phyloP scores from a whole-genome alignment of 2,329 filamentous ascomycete genomes.

The Lasiodiplodia citricola region DNA sequence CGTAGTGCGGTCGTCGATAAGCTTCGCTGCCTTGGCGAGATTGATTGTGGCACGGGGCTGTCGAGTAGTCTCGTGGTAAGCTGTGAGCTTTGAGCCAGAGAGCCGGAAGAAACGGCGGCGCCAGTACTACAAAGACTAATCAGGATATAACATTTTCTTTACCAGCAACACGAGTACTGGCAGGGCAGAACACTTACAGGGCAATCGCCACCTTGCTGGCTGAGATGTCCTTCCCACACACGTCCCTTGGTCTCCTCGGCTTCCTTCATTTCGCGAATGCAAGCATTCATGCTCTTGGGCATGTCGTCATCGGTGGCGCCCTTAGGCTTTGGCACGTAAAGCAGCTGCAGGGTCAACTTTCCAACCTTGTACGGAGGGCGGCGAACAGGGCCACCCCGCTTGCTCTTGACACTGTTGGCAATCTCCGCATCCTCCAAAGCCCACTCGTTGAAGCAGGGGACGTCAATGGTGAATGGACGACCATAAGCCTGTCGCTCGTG shows the following conservation, averaged over 20 bases:
- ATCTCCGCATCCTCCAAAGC: conserved; percentile 76
- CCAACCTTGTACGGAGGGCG: conserved; percentile 95
- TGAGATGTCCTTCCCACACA: conserved; percentile 86
- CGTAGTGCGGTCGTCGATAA: conserved; percentile 89
- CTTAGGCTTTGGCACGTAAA: conserved; percentile 93
- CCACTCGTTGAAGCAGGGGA: conserved; percentile 99
- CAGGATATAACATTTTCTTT: conserved; percentile 29
- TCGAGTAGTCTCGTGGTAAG: conserved; percentile 92
- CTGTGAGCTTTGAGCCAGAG: conserved; percentile 86
- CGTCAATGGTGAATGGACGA: conserved; percentile 82
- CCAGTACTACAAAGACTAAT: conserved; percentile 73
- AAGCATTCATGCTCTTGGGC: conserved; percentile 99
- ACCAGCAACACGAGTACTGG: not conserved
- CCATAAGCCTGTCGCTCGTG: conserved; percentile 89
- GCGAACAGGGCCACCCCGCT: conserved; percentile 75
- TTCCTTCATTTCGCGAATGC: conserved; percentile 89
- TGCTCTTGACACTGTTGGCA: conserved; percentile 91
- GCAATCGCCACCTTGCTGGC: conserved; percentile 97
- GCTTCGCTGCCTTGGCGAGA: conserved; percentile 84
- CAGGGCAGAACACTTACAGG: conserved; percentile 69
- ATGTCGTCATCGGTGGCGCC: conserved; percentile 89
- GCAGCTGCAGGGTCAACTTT: conserved; percentile 88
- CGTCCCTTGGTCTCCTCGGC: conserved; percentile 80
- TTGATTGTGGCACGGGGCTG: conserved; percentile 98
- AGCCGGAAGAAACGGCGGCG: conserved; percentile 97